Evolutionary conservation across 352 stramenopile genomes (phyloP).

Genomic region (Pythium phragmitis): DNA sequence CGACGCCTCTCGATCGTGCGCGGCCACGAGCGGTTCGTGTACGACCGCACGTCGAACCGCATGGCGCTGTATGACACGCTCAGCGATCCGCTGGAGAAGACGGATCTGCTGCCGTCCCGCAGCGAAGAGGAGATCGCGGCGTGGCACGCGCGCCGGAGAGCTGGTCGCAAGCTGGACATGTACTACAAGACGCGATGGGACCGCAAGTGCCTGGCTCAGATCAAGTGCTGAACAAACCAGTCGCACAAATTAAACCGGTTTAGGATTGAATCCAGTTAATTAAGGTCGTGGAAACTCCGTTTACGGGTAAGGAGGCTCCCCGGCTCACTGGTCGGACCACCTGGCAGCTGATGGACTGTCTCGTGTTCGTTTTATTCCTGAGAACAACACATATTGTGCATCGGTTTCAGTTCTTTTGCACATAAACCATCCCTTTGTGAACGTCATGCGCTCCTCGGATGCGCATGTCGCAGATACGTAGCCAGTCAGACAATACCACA

Average conservation of each 20-base stretch:
- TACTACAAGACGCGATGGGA: conserved; percentile 57
- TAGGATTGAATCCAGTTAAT: too few species aligned
- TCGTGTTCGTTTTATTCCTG: background rate
- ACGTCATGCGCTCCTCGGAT: background rate
- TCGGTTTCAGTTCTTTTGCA: background rate
- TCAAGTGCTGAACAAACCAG: conserved; percentile 18
- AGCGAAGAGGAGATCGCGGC: conserved; percentile 20
- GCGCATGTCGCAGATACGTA: background rate
- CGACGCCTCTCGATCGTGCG: conserved; percentile 40
- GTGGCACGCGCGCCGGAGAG: conserved; percentile 20
- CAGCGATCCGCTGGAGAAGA: conserved; percentile 38
- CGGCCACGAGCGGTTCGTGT: conserved; percentile 40
- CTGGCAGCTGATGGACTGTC: background rate
- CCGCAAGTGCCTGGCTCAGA: conserved; percentile 33
- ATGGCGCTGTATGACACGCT: conserved; percentile 41
- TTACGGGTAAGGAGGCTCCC: too few species aligned
- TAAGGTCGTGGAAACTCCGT: too few species aligned
- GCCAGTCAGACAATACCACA: background rate
- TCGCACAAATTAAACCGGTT: too few species aligned
- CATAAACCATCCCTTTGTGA: background rate
- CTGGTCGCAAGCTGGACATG: conserved; percentile 36
- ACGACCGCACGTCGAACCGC: conserved; percentile 38
- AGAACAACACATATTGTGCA: too few species aligned
- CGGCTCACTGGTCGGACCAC: background rate
- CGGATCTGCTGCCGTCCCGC: conserved; percentile 34